Evolutionary conservation across 768 basidiomycete genomes (phyloP), one percentile per base, ranked within the genome.

Genomic region (Lactarius tabidus): DNA sequence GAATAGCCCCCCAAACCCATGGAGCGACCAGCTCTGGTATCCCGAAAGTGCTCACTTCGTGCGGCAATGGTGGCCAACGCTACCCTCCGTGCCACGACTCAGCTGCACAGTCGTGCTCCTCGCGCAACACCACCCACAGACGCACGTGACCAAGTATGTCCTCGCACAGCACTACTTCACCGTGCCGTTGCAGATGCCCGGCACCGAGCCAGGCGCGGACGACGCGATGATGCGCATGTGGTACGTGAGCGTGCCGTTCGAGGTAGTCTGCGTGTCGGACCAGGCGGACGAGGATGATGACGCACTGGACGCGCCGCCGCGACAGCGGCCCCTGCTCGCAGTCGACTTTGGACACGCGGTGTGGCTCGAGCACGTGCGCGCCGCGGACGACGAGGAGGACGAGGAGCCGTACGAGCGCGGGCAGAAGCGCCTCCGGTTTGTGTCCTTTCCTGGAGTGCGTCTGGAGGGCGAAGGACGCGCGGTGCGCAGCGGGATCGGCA

Each of bases 271-370:
- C 65, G 84, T 88, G 23, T 75, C 80, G 57, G 88, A 88, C 62
- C 66, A 64, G 5, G n/a, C 62, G 65, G 76, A 75, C 15, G 71
- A 73, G 15, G 79, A 79, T 18, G 81, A 81, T 10, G 77, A 78
- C 18, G 75, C 75, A 31, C 79, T 76, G 1, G 79, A 76, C 1
- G 55, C 56, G 14, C 64, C 43, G 61, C 58, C 69, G 35, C 79
- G 85, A 5, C 85, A 85, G 23, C 79, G 88, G 3, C 88, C 88
- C 28, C 79, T 90, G 17, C 84, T 90, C n/a, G 89, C 89, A 0
- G 88, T 94, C 8, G 86, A 95, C 72, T 95, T 95, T 76, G 90
- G 91, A 48, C 91, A 93, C 70, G 89, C 93, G 20, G 88, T 91
- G 39, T 90, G 91, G 84, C 84, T 95, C 55, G 88, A 90, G 71